Conservation (phyloP, 805 yeast genomes). For the Suhomyces sp. region DNA sequence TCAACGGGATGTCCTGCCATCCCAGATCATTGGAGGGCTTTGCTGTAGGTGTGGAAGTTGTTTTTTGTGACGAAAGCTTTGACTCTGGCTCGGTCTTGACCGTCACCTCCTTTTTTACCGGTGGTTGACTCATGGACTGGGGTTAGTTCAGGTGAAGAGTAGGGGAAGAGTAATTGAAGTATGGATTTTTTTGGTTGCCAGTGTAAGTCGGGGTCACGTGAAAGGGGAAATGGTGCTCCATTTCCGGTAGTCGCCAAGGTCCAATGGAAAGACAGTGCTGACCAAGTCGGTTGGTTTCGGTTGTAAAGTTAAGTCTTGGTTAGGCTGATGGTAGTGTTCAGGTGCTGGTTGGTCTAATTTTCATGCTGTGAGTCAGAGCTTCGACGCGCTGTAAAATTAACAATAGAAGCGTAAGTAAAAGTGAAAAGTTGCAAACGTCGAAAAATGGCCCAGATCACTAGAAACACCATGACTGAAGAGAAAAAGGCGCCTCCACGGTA, state of each 20-base stretch:
- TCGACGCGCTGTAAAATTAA: not conserved
- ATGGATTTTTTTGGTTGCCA: too few relatives aligned
- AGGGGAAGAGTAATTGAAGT: too few relatives aligned
- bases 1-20: constrained; percentile 57
- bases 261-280: too few relatives aligned
- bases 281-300: too few relatives aligned
- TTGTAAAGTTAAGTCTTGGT: not conserved
- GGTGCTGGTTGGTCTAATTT: not conserved
- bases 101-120: constrained; percentile 26
- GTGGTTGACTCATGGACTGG: constrained; percentile 22
- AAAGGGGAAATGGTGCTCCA: too few relatives aligned
- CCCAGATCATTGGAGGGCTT: constrained; percentile 18
- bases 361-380: not conserved
- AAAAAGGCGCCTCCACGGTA: constrained; percentile 43
- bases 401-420: too few relatives aligned
- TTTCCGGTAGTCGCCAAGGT: too few relatives aligned
- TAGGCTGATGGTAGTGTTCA: not conserved
- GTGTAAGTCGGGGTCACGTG: too few relatives aligned
- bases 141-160: too few relatives aligned
- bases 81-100: constrained; percentile 22
- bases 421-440: not conserved
- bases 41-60: not conserved
- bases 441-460: too few relatives aligned
- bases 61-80: not conserved
- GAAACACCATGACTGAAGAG: not conserved